Conservation (phyloP, 2,329 filamentous ascomycete genomes). For the Dothidotthia symphoricarpi region DNA sequence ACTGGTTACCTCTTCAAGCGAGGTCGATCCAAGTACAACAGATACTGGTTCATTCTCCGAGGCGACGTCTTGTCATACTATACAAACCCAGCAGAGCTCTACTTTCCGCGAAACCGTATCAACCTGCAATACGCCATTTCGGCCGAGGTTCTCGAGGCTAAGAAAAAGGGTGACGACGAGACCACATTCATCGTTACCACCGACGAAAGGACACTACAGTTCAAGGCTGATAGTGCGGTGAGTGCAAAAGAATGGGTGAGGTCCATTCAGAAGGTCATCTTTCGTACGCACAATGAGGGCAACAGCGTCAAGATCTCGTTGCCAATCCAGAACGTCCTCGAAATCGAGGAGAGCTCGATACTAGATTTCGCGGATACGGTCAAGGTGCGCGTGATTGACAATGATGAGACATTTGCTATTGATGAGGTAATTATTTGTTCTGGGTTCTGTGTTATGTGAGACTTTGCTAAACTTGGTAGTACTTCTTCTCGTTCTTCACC, state of each 20-base stretch:
- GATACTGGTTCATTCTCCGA: constrained; percentile 92
- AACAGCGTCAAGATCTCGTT: constrained; percentile 96
- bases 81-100: constrained; percentile 75
- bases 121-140: constrained; percentile 90
- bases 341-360: constrained; percentile 88
- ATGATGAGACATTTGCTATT: constrained; percentile 89
- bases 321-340: constrained; percentile 83
- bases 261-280: constrained; percentile 88
- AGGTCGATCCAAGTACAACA: constrained; percentile 82
- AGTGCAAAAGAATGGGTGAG: constrained; percentile 98
- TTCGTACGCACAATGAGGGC: constrained; percentile 91
- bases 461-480: constrained; percentile 51
- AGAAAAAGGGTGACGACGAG: constrained; percentile 68
- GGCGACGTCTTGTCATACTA: constrained; percentile 92
- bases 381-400: constrained; percentile 89
- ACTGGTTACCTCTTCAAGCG: constrained; percentile 87
- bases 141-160: constrained; percentile 68
- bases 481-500: constrained; percentile 95
- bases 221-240: constrained; percentile 80
- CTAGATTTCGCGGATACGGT: constrained; percentile 90
- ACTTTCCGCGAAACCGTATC: constrained; percentile 89
- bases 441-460: neutral
- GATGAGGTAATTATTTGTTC: constrained; percentile 67
- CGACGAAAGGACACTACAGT: constrained; percentile 78
- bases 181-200: constrained; percentile 79